Percentiles rank a stretch among this genome's conserved stretches.
These are phyloP conservation scores for Komagataella pseudopastoris DNA, from an alignment of 805 yeast species.

Conservation along the genomic window DNA sequence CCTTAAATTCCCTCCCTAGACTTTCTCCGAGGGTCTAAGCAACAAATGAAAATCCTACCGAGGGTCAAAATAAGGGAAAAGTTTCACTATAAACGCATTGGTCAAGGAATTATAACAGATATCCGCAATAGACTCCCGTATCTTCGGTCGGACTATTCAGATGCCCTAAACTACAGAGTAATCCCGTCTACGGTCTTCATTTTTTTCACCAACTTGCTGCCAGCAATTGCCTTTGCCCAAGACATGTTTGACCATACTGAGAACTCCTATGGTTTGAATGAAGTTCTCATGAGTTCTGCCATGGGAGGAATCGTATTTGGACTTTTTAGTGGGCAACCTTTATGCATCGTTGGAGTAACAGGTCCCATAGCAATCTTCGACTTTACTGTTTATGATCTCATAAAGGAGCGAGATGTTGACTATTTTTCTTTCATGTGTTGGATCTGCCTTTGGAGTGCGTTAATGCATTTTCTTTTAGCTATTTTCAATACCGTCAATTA, in stretches of 20 bases:
- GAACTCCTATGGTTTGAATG: conserved; percentile 84
- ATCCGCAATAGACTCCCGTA: conserved; percentile 40
- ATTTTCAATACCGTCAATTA: conserved; percentile 52
- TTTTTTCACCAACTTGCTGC: conserved; percentile 80
- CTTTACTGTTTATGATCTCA: conserved; percentile 72
- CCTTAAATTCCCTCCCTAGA: neutral
- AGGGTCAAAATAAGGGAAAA: neutral
- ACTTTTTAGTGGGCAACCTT: conserved; percentile 74
- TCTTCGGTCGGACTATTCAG: conserved; percentile 68
- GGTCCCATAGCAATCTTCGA: conserved; percentile 92
- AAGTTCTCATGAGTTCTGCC: conserved; percentile 71
- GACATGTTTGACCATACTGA: conserved; percentile 92
- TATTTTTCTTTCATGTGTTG: conserved; percentile 93
- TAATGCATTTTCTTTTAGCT: conserved; percentile 65
- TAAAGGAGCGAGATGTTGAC: conserved; percentile 34
- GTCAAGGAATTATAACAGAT: conserved; percentile 43
- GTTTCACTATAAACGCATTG: conserved; percentile 15
- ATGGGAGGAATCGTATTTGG: conserved; percentile 88
- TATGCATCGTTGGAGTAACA: conserved; percentile 93
- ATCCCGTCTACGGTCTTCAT: conserved; percentile 74
- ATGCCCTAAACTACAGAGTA: conserved; percentile 77
- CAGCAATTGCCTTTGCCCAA: conserved; percentile 93
- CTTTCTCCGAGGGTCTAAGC: neutral
- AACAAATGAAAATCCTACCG: neutral
- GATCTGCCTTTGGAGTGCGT: conserved; percentile 86